Evolutionary conservation across 495 filamentous ascomycete genomes (phyloP), one percentile per base, ranked within the genome.

Genomic region (Penicillium silybi): DNA sequence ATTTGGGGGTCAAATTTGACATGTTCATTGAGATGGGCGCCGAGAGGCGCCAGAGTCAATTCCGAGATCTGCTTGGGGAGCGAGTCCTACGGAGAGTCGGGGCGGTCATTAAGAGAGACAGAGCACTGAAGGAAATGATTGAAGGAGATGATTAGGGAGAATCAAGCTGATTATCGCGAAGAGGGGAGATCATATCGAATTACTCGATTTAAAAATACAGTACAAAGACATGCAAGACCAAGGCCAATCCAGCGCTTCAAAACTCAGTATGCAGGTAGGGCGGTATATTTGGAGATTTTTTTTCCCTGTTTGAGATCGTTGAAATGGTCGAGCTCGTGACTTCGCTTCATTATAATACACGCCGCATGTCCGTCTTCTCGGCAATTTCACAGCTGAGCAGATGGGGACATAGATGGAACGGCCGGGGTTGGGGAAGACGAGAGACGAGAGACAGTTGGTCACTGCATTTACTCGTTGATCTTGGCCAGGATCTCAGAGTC

Each of bases 401-500:
- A 23, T 20, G 10, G n/a, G 4, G 6, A 23, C 20, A 39, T 22
- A 41, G 38, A 43, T 44, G 40, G 44, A 38, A 47, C 29, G 29
- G 50, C 41, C 40, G 38, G 51, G 53, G 43, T 39, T 18, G 46
- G 40, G 41, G 39, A 42, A 50, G 40, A 44, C 49, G 54, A 54
- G 52, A 61, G 51, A 58, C 53, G 47, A 54, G 52, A 56, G 19
- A 23, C 29, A 49, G 58, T 41, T 46, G 32, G 32, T 54, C 26
- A 48, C 17, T 46, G 37, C 37, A 52, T 68, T 79, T 83, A 91
- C 76, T 92, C 89, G 67, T 86, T 89, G 79, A 93, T 92, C 84
- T 92, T 92, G 68, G 89, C 89, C 48, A 92, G 81, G 56, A 92
- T 71, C 67, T 99, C 93, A 74, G 89, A 85, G 72, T 99, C 93